Evolutionary conservation across 2,329 filamentous ascomycete species (phyloP), one percentile per base, ranked within the genome.

Genomic region (Pseudogymnoascus sp.): DNA sequence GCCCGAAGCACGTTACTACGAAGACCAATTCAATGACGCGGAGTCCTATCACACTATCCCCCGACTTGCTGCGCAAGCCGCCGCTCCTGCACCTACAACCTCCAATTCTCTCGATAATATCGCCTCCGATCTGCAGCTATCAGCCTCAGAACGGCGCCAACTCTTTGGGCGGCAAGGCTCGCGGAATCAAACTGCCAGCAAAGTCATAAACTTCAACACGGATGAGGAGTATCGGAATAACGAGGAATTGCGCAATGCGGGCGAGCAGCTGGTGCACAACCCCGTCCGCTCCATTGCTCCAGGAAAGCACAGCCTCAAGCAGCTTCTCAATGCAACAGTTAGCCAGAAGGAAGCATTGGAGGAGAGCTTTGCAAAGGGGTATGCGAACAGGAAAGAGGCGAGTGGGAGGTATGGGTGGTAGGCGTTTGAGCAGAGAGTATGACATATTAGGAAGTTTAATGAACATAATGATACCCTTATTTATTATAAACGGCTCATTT

Each of bases 201-300:
- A 83, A 43, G 81, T 96, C 37, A 81, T 92, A 65, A 91, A 88
- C 69, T 96, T 97, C 81, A 90, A 96, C 75, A 92, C 91, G 66
- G 91, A 95, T 71, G 77, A 79, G 62, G 92, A 97, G 75, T 97
- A 97, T 73, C 83, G 82, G 22, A 84, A 89, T 68, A 97, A 97
- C 73, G 89, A 96, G 75, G 80, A 81, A 66, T 71, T 95, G 20
- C 83, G 90, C 9, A 82, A 85, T 15, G 77, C 83, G 58, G 87
- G 89, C 70, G 84, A 91, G 72, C 78, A 85, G 69, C 72, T 86
- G 60, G 82, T 85, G 58, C 89, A 95, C 75, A 92, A 93, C 69
- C 89, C 91, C 6, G 87, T 97, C 61, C 87, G 91, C 59, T 78
- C 87, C 2, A 88, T 96, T 71, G 86, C 90, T 22, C 89, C 91